A percentile compares a stretch with the other conserved stretches of the same genome.
Conservation (phyloP, 2,329 filamentous ascomycete genomes). For the Trichoderma sp. region DNA sequence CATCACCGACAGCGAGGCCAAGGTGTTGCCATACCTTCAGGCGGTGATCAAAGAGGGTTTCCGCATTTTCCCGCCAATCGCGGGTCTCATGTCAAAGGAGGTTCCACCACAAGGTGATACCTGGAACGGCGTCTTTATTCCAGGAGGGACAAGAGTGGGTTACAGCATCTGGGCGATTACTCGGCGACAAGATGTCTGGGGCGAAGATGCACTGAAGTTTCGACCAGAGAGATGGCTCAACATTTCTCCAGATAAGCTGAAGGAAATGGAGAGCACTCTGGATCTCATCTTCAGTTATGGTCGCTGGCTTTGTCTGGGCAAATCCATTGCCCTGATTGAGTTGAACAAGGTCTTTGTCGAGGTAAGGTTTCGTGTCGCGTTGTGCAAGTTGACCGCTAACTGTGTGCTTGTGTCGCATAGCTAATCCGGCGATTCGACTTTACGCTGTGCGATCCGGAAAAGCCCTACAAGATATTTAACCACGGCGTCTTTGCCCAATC, state of each 20-base stretch:
- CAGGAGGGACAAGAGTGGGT: slow-evolving; percentile 34
- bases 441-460: slow-evolving; percentile 1
- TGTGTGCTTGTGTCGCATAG: background rate
- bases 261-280: slow-evolving; percentile 36
- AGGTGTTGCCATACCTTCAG: slow-evolving; percentile 43
- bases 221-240: slow-evolving; percentile 41
- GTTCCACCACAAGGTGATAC: slow-evolving; percentile 33
- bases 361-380: slow-evolving; percentile 23
- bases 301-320: slow-evolving; percentile 33
- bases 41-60: slow-evolving; percentile 51
- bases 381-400: background rate
- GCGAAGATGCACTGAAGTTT: slow-evolving; percentile 35
- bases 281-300: slow-evolving; percentile 31
- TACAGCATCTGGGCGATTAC: slow-evolving; percentile 38
- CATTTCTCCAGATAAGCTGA: slow-evolving; percentile 30
- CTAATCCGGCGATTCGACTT: slow-evolving; percentile 22
- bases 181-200: slow-evolving; percentile 35
- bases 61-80: slow-evolving; percentile 38
- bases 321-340: slow-evolving; percentile 33
- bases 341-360: slow-evolving; percentile 36
- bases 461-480: slow-evolving; percentile 18
- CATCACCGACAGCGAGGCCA: slow-evolving; percentile 36
- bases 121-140: slow-evolving; percentile 34
- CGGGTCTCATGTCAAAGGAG: slow-evolving; percentile 38
- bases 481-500: background rate